Percentiles rank a stretch among this genome's conserved stretches.
These are phyloP conservation scores for Geoglossum glabrum DNA, from an alignment of 495 filamentous ascomycete species.

Conservation along the genomic window DNA sequence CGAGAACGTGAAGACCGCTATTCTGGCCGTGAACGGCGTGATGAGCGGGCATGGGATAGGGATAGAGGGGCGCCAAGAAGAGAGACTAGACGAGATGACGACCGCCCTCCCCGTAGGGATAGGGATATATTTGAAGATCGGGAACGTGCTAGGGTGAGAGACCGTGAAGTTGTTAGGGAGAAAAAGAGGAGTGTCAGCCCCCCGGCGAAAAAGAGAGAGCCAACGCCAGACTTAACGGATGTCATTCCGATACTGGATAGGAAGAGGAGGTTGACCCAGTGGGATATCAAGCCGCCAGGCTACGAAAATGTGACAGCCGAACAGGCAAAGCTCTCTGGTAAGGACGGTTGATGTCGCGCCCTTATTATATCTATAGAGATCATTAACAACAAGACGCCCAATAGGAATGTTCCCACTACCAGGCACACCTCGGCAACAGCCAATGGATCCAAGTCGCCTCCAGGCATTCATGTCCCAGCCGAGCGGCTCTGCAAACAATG, in stretches of 20 bases:
- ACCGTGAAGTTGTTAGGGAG: slow-evolving; percentile 34
- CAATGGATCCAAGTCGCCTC: slow-evolving; percentile 86
- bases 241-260: slow-evolving; percentile 56
- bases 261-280: slow-evolving; percentile 84
- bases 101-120: slow-evolving; percentile 37
- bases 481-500: slow-evolving; percentile 46
- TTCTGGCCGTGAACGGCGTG: slow-evolving; percentile 37
- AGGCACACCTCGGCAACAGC: slow-evolving; percentile 83
- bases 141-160: slow-evolving; percentile 20
- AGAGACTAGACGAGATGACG: slow-evolving; percentile 39
- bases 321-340: slow-evolving; percentile 93
- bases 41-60: slow-evolving; percentile 51
- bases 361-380: not conserved
- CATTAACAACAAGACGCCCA: not conserved
- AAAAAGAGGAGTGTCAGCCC: slow-evolving; percentile 62
- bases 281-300: slow-evolving; percentile 96
- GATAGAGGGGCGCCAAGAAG: slow-evolving; percentile 39
- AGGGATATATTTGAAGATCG: slow-evolving; percentile 46
- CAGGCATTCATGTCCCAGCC: slow-evolving; percentile 92
- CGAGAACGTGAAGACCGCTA: slow-evolving; percentile 83
- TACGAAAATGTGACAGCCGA: slow-evolving; percentile 98
- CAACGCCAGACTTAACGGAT: slow-evolving; percentile 86
- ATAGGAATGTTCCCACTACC: slow-evolving; percentile 90
- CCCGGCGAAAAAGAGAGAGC: slow-evolving; percentile 73
- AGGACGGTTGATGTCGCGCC: slow-evolving; percentile 6